A percentile compares a stretch with the other conserved stretches of the same genome.
phyloP scores from a whole-genome alignment of 2,329 filamentous ascomycete species.

The Arthrinium puccinioides region DNA sequence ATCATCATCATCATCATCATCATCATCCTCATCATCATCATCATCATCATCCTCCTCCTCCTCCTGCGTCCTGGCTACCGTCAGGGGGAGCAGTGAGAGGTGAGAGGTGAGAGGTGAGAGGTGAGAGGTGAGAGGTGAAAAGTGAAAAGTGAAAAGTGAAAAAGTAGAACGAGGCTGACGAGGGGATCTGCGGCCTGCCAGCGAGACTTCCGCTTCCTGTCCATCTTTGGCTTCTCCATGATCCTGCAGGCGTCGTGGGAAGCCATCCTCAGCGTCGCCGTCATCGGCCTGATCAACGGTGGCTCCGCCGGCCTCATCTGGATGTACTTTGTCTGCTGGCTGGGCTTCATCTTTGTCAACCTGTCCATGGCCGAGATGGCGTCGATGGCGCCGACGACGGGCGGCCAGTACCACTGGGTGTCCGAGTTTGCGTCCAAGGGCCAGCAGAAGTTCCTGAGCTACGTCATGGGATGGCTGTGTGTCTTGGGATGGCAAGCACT shows the following conservation, averaged over 20 bases:
- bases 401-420: conserved; percentile 7
- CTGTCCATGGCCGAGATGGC: conserved; percentile 9
- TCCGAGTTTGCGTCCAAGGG: conserved; percentile 5
- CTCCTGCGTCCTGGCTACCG: no score
- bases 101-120: no score
- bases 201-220: conserved; percentile 13
- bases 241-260: conserved; percentile 12
- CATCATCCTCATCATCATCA: no score
- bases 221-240: conserved; percentile 14
- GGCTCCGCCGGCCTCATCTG: conserved; percentile 17
- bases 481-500: conserved; percentile 6
- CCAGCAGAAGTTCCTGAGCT: conserved; percentile 6
- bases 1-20: conserved; percentile 9
- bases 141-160: no score
- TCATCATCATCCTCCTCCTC: no score
- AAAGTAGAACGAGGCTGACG: no score
- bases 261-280: conserved; percentile 12
- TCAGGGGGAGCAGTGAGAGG: no score
- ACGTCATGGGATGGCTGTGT: conserved; percentile 7
- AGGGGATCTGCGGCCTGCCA: background rate
- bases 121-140: no score
- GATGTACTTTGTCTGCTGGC: conserved; percentile 11
- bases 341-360: conserved; percentile 12
- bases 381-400: conserved; percentile 6
- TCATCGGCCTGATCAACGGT: conserved; percentile 9